A percentile compares a stretch with the other conserved stretches of the same genome.
Evolutionary conservation across 495 filamentous ascomycete species (phyloP).

Genomic region (Penicillium waksmanii): DNA sequence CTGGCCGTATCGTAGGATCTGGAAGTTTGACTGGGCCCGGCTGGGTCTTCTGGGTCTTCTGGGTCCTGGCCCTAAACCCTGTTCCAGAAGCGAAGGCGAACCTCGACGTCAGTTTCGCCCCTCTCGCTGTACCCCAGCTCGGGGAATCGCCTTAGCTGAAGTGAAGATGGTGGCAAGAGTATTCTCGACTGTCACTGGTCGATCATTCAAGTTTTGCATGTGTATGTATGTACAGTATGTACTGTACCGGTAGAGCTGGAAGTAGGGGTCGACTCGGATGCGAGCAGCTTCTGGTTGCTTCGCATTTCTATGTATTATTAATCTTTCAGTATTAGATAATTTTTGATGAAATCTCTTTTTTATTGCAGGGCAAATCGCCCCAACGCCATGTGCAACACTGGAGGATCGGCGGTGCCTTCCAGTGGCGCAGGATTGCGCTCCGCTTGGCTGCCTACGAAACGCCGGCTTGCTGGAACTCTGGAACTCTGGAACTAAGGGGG

Average conservation of each 20-base stretch:
- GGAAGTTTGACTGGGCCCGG: neutral
- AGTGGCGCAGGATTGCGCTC: slow-evolving; percentile 27
- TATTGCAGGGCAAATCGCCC: neutral
- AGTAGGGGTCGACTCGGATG: neutral
- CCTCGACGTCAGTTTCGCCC: slow-evolving; percentile 2
- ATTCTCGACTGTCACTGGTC: neutral
- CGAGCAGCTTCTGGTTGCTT: neutral
- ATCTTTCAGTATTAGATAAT: neutral
- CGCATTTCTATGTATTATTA: neutral
- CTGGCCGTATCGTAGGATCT: neutral
- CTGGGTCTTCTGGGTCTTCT: neutral
- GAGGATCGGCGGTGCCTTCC: slow-evolving; percentile 30
- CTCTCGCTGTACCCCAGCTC: neutral
- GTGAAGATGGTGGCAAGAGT: neutral
- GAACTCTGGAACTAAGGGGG: slow-evolving; percentile 19
- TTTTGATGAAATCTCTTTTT: too few relatives aligned
- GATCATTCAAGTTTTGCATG: neutral
- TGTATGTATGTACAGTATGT: too few relatives aligned
- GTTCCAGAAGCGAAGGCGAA: slow-evolving; percentile 11
- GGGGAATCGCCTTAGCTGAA: neutral
- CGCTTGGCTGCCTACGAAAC: slow-evolving; percentile 20
- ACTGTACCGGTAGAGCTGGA: neutral
- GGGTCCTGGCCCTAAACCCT: slow-evolving; percentile 2
- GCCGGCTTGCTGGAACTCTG: neutral
- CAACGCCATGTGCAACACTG: slow-evolving; percentile 32